Evolutionary conservation across 192 early-diverging fungal species (phyloP), one percentile per base, ranked within the genome.

Genomic region (Phlyctochytrium planicorne): DNA sequence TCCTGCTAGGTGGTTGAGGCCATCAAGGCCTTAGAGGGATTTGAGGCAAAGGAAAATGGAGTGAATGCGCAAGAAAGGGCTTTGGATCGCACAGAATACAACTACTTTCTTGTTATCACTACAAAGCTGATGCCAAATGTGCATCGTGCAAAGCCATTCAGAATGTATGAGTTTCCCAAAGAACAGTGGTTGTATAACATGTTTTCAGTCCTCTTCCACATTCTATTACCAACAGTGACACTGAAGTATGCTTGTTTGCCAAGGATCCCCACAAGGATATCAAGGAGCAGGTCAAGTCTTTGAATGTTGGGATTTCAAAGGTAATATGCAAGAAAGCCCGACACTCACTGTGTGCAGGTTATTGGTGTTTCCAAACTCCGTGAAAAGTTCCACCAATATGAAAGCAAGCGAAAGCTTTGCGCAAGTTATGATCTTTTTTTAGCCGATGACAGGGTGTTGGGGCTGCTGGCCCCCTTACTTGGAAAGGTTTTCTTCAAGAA

Each of bases 401-500:
- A 97, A 77, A 85, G 88, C 23, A 91, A 86, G 72, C 87, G 95
- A 66, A 73, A 86, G 62, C 81, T 97, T 20, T 78, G 88, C 63
- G 79, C 79, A n/a, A 73, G 83, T 1, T 96, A 91, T 70, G 91
- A 93, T 60, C 76, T 97, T 72, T 96, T 98, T 69, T 78, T 97
- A 63, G 85, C 91, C 12, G 96, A 97, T 80, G 90, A 93, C 20
- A 84, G 91, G 16, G 77, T 98, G 16, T 57, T 95, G 34, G 75
- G 82, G 52, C 67, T 87, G 3, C 78, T 98, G 66, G 91, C 93
- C 4, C 86, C 87, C 65, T 47, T 91, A 23, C 74, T 98, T 30
- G 94, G 94, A 29, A 93, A 91, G 75, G 78, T 82, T 53, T 93
- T 96, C 68, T 96, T 93, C 71, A 59, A 78, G 68, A 85, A 82